Base-by-base conservation (phyloP, 2,329 filamentous ascomycete species). In the Daldinia eschscholtzii region DNA sequence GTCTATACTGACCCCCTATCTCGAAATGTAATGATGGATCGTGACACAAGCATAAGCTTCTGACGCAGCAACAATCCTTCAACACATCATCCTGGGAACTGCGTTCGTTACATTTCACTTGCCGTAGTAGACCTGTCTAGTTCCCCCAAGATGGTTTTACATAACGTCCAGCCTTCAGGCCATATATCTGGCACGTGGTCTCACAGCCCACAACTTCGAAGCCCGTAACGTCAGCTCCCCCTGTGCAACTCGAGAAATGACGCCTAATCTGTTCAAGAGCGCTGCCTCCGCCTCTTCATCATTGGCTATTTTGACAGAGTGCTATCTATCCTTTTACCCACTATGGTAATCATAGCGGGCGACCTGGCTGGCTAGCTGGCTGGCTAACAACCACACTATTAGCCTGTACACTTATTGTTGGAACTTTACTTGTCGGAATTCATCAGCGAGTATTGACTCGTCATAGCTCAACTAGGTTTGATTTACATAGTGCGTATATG, bases 41-140 rank as follows among this genome's bases (percentile, higher is more conserved):
- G 62, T 60, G 41, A 33, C 26, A 42, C 39, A 35, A 55, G 39
- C 26, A 42, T 44, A 57, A 55, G 57, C 60, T 65, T 67, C 57
- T 64, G 62, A 65, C 57, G 50, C 62, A 39, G 44, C 61, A 39
- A 41, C 30, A 64, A 68, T 68, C 65, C 68, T 70, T 68, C 68
- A 59, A 55, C 52, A 68, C 44, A 68, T 57, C 53, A 42, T 50
- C 33, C 35, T 42, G 33, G 57, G 58, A 39, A 50, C 42, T 57
- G 26, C 63, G 55, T 20, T 39, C 59, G 56, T 65, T 60, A 58
- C 41, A 57, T 53, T 35, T 65, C 41, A 56, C 44, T 53, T 52
- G 13, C 39, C 46, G 30, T 35, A 13, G 15, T 33, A 52, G 52
- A 48, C 35, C 48, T 57, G 35, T 62, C 57, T 44, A 58, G 65